phyloP scores from a whole-genome alignment of 345 rosid genomes.

The Trapa incisa region DNA sequence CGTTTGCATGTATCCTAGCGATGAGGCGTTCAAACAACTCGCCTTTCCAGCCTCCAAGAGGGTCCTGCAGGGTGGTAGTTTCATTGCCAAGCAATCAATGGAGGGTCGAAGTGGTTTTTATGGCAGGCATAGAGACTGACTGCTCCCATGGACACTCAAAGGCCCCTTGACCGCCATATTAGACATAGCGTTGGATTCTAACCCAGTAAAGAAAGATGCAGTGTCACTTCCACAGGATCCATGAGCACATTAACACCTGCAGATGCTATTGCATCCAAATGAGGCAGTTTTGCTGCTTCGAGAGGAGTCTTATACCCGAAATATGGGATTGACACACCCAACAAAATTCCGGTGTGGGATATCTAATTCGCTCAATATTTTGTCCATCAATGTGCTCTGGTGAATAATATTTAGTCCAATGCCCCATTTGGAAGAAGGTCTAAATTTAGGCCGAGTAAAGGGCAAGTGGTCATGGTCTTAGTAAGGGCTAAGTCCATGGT shows the following conservation, averaged over 20 bases:
- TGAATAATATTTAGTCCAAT: too few species aligned
- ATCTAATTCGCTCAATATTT: too few species aligned
- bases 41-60: conserved; percentile 85
- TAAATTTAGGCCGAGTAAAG: too few species aligned
- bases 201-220: conserved; percentile 85
- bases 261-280: conserved; percentile 75
- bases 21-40: conserved; percentile 62
- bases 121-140: conserved; percentile 4
- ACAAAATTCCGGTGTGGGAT: too few species aligned
- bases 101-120: not conserved
- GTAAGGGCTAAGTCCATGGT: too few species aligned
- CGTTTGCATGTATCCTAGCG: conserved; percentile 47
- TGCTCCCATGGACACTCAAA: conserved; percentile 93
- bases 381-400: too few species aligned
- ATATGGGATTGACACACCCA: conserved; percentile 67
- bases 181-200: conserved; percentile 66
- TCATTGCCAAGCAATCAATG: not conserved
- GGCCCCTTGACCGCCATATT: conserved; percentile 87
- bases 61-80: conserved; percentile 42
- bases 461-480: too few species aligned
- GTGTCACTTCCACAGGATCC: conserved; percentile 99
- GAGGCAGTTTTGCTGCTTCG: conserved; percentile 61
- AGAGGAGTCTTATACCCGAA: conserved; percentile 71
- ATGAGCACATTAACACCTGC: conserved; percentile 88
- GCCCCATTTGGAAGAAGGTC: too few species aligned